A percentile compares a stretch with the other conserved stretches of the same genome.
Evolutionary conservation across 345 rosid genomes (phyloP).

Genomic region (Lepidium africanum): DNA sequence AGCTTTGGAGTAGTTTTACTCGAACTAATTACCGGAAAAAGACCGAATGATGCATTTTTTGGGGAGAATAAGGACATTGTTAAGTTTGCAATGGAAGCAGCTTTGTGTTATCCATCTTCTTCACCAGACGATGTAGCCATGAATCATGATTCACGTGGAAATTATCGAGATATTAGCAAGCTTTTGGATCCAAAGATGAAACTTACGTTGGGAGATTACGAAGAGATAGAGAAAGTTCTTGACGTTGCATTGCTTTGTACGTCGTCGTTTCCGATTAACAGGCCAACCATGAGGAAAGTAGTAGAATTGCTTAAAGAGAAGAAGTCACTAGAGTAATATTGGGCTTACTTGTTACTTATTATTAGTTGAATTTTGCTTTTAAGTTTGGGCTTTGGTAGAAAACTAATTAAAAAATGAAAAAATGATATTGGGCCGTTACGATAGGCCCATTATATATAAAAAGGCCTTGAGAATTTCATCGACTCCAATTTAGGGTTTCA

Average conservation of each 20-base stretch:
- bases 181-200: constrained; percentile 49
- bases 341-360: neutral
- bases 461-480: neutral
- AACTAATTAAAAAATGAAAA: neutral
- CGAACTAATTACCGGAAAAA: constrained; percentile 56
- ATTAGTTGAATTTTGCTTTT: neutral
- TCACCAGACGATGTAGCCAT: neutral
- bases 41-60: constrained; percentile 50
- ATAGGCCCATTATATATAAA: neutral
- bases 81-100: constrained; percentile 42
- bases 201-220: constrained; percentile 23
- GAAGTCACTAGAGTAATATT: neutral
- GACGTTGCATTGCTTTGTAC: constrained; percentile 52
- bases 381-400: neutral
- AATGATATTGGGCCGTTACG: neutral
- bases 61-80: constrained; percentile 53
- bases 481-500: constrained; percentile 1
- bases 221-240: constrained; percentile 51
- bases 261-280: constrained; percentile 35
- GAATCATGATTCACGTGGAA: neutral
- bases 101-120: constrained; percentile 16
- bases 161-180: constrained; percentile 12
- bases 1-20: constrained; percentile 60
- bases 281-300: constrained; percentile 74
- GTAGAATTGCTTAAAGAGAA: constrained; percentile 55